phyloP scores from a whole-genome alignment of 352 stramenopile species.

The Phytophthora sansomeana region DNA sequence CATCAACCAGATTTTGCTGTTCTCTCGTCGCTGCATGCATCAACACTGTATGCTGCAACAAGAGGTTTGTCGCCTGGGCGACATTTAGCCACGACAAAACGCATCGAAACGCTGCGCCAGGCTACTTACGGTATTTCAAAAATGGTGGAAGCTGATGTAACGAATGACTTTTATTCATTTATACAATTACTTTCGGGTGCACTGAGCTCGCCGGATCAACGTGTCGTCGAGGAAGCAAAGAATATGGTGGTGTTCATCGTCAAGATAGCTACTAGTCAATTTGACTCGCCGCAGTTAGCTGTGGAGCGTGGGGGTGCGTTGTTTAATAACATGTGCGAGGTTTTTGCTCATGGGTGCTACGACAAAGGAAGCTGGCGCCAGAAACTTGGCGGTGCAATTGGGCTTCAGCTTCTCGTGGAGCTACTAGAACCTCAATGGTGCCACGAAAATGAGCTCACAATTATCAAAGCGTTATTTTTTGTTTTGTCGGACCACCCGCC shows the following conservation, averaged over 20 bases:
- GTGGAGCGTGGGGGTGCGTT: slow-evolving; percentile 70
- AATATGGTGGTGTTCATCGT: slow-evolving; percentile 60
- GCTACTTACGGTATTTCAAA: slow-evolving; percentile 74
- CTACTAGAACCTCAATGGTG: slow-evolving; percentile 76
- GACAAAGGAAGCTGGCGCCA: slow-evolving; percentile 87
- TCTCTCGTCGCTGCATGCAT: slow-evolving; percentile 75
- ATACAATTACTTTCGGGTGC: slow-evolving; percentile 67
- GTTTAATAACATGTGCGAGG: slow-evolving; percentile 81
- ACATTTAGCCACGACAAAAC: slow-evolving; percentile 80
- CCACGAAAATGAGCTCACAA: slow-evolving; percentile 88
- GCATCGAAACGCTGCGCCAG: slow-evolving; percentile 81
- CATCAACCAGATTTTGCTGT: slow-evolving; percentile 71
- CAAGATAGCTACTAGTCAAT: slow-evolving; percentile 50
- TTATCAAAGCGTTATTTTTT: slow-evolving; percentile 89
- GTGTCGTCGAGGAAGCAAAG: slow-evolving; percentile 67
- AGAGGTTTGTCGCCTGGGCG: slow-evolving; percentile 80
- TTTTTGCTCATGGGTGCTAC: slow-evolving; percentile 88
- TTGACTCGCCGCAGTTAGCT: slow-evolving; percentile 44
- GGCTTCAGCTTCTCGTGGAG: slow-evolving; percentile 74
- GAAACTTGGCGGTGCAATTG: slow-evolving; percentile 83
- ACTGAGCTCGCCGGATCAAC: slow-evolving; percentile 67
- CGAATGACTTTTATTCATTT: slow-evolving; percentile 75
- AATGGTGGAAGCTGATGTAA: slow-evolving; percentile 57
- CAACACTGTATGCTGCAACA: slow-evolving; percentile 77
- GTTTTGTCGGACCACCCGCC: slow-evolving; percentile 87